phyloP scores from a whole-genome alignment of 2,329 filamentous ascomycete species.

The Metarhizium rileyi region DNA sequence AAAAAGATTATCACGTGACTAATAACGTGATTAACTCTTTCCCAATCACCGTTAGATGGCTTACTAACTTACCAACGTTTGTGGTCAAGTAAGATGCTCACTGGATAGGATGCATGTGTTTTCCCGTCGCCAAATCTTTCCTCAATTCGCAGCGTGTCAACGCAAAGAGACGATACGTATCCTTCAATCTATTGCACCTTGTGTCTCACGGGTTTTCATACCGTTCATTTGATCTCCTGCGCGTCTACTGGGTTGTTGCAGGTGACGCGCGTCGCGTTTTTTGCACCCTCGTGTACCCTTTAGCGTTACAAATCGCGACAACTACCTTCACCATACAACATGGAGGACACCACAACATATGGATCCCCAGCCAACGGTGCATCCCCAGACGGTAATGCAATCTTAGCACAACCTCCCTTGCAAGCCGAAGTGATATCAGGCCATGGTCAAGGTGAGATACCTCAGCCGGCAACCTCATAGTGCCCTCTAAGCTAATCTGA shows the following conservation, averaged over 20 bases:
- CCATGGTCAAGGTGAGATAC: slow-evolving; percentile 36
- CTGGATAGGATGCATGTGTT: too few relatives aligned
- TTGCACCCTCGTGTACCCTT: slow-evolving; percentile 1
- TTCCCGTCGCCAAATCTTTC: slow-evolving; percentile 29
- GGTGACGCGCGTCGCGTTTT: slow-evolving; percentile 9
- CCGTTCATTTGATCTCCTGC: not conserved
- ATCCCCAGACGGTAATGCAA: slow-evolving; percentile 47
- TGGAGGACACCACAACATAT: slow-evolving; percentile 51
- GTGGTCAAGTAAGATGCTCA: not conserved
- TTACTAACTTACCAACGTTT: not conserved
- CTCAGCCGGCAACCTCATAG: slow-evolving; percentile 1
- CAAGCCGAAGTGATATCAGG: slow-evolving; percentile 31
- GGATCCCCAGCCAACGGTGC: slow-evolving; percentile 47
- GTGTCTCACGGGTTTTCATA: slow-evolving; percentile 12
- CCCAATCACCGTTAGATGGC: not conserved
- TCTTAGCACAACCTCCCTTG: slow-evolving; percentile 44
- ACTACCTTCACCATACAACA: slow-evolving; percentile 17
- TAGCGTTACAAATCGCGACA: slow-evolving; percentile 3
- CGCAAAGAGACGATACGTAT: slow-evolving; percentile 17
- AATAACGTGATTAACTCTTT: too few relatives aligned
- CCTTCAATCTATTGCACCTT: not conserved
- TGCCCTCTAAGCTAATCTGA: not conserved
- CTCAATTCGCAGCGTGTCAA: slow-evolving; percentile 22
- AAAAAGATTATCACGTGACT: slow-evolving; percentile 5
- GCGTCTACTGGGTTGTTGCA: not conserved